A percentile compares a stretch with the other conserved stretches of the same genome.
Evolutionary conservation across 352 stramenopile species (phyloP).

Genomic region (Globisporangium viniferum): DNA sequence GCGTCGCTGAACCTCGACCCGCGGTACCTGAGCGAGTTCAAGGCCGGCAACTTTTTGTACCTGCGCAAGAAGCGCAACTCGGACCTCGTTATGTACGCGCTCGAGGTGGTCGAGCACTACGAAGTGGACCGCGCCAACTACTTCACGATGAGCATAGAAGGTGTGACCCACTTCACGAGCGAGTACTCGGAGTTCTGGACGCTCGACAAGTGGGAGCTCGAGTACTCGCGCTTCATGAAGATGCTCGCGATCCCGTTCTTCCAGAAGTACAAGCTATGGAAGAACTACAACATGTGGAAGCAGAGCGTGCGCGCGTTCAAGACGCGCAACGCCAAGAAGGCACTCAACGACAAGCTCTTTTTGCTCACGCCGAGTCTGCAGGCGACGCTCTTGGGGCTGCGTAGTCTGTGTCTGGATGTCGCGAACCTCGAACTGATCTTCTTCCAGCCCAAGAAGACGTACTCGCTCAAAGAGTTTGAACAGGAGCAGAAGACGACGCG

Average conservation of each 20-base stretch:
- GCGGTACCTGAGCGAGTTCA: slow-evolving; percentile 73
- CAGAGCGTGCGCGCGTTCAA: slow-evolving; percentile 83
- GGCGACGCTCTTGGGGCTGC: slow-evolving; percentile 73
- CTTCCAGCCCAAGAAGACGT: slow-evolving; percentile 68
- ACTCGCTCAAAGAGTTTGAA: slow-evolving; percentile 83
- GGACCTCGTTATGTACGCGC: slow-evolving; percentile 78
- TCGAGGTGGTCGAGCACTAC: slow-evolving; percentile 82
- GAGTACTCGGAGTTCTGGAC: slow-evolving; percentile 89
- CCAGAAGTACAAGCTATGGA: slow-evolving; percentile 91
- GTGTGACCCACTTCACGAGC: slow-evolving; percentile 91
- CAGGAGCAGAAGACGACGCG: slow-evolving; percentile 57
- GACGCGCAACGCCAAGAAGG: slow-evolving; percentile 80
- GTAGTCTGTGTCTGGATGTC: slow-evolving; percentile 71
- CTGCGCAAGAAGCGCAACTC: slow-evolving; percentile 59
- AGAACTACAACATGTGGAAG: slow-evolving; percentile 94
- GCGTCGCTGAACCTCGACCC: slow-evolving; percentile 74
- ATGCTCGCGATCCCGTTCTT: slow-evolving; percentile 92
- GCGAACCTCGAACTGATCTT: slow-evolving; percentile 59
- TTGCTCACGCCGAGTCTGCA: slow-evolving; percentile 85
- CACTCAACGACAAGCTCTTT: slow-evolving; percentile 85
- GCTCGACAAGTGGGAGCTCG: slow-evolving; percentile 91
- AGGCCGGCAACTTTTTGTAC: slow-evolving; percentile 80
- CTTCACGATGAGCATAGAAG: slow-evolving; percentile 91
- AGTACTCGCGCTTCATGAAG: slow-evolving; percentile 89
- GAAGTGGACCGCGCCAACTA: slow-evolving; percentile 86